A percentile compares a stretch with the other conserved stretches of the same genome.
Conservation (phyloP, 305 asterid genomes). For the Solanum hybrid region DNA sequence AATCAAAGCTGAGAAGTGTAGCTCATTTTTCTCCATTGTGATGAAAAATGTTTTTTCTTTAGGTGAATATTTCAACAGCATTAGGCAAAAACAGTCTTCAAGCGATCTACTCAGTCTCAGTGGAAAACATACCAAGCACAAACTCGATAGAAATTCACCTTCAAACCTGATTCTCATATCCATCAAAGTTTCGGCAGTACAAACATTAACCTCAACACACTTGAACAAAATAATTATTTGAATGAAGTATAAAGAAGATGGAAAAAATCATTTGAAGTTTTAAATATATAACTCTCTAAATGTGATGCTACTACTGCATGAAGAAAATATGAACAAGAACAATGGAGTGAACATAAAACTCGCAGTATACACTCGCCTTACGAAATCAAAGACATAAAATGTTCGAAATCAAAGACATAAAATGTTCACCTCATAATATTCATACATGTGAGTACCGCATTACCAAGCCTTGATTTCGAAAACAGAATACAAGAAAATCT, state of each 20-base stretch:
- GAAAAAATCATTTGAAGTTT: background rate
- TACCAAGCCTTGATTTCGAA: background rate
- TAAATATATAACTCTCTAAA: background rate
- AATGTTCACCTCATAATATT: background rate
- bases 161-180: background rate
- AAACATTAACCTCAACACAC: background rate
- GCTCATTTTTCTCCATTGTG: background rate
- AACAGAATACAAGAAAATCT: constrained; percentile 5
- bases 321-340: background rate
- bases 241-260: background rate
- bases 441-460: background rate
- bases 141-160: background rate
- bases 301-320: background rate
- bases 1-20: background rate
- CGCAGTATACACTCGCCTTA: background rate
- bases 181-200: background rate
- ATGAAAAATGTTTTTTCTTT: background rate
- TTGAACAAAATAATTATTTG: background rate
- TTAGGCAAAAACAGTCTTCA: background rate
- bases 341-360: background rate
- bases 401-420: background rate
- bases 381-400: background rate
- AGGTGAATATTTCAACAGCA: background rate
- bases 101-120: background rate
- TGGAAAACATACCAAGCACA: background rate